Evolutionary conservation across 2,329 filamentous ascomycete genomes (phyloP).

Genomic region (Penicillium digitatum): DNA sequence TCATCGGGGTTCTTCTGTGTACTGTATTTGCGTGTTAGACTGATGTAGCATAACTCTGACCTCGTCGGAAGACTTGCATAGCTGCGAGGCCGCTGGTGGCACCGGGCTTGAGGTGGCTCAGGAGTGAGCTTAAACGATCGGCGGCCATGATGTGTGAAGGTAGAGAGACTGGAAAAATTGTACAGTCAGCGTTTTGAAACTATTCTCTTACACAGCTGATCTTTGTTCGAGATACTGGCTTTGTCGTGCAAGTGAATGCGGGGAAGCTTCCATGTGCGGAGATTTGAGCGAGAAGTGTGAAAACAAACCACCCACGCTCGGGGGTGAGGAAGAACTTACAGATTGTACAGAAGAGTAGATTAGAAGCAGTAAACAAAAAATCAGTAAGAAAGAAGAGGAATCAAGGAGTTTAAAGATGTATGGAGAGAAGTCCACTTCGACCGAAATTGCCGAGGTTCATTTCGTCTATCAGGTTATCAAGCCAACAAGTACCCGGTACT

Average conservation of each 20-base stretch:
- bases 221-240: not conserved
- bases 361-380: not conserved
- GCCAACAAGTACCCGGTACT: conserved; percentile 12
- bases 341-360: not conserved
- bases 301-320: not conserved
- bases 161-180: not conserved
- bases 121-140: conserved; percentile 80
- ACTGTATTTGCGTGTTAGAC: conserved; percentile 47
- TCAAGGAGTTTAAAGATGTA: not conserved
- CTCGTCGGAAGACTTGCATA: conserved; percentile 60
- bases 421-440: conserved; percentile 15
- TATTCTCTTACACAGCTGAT: not conserved
- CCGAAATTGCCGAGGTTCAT: conserved; percentile 26
- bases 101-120: conserved; percentile 73
- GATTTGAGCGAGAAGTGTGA: not conserved
- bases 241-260: conserved; percentile 12
- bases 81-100: conserved; percentile 65
- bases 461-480: conserved; percentile 12
- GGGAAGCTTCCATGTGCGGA: conserved; percentile 18
- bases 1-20: conserved; percentile 92
- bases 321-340: conserved; percentile 11
- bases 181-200: not conserved
- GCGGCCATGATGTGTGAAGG: conserved; percentile 59
- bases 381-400: conserved; percentile 2
- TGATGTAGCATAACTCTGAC: conserved; percentile 1